Base-by-base conservation (phyloP, 305 asterid species). In the Solanum hybrid region DNA sequence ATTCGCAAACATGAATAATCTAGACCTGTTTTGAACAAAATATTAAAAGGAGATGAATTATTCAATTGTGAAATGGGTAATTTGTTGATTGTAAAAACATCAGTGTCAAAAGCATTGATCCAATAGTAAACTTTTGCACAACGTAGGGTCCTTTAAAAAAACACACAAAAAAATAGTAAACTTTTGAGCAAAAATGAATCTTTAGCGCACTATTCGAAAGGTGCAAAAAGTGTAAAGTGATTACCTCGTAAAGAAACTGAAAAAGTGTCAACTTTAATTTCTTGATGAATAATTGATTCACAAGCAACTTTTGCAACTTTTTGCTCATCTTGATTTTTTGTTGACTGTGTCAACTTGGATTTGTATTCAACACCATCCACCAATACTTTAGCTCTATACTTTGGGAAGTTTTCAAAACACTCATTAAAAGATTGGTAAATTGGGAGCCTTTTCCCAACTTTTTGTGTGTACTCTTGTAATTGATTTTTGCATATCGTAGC, bases 61-160 rank as follows among this genome's bases (percentile, higher is more conserved):
- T 51, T 51, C 68, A 51, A 51, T 51, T 51, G 68, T 51, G 68
- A 51, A 51, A 15, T 51, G n/a, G 68, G 68, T 15, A 0, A 51
- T 51, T 0, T 51, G n/a, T 15, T 51, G 68, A 51, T 51, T 51
- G 68, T 51, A 51, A 51, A 51, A 51, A 15, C 68, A 51, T 51
- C 22, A 51, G 68, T 51, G 68, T 51, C 68, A 51, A 51, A 51
- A 51, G 1, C 68, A 6, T 45, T 45, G 20, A 14, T 45, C 61
- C 61, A 45, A 45, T 5, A 34, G 36, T 34, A 34, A 34, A 34
- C 36, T 34, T 76, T 92, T 91, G 88, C 91, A 91, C 32, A 83
- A 77, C 4, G 27, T 87, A 1, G 86, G 91, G 5, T 90, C 87
- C 92, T 92, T 75, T 3, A 65, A 65, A 34, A 34, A 73, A 90